Evolutionary conservation across 352 stramenopile species (phyloP), one percentile per base, ranked within the genome.

Genomic region (Globisporangium polare): DNA sequence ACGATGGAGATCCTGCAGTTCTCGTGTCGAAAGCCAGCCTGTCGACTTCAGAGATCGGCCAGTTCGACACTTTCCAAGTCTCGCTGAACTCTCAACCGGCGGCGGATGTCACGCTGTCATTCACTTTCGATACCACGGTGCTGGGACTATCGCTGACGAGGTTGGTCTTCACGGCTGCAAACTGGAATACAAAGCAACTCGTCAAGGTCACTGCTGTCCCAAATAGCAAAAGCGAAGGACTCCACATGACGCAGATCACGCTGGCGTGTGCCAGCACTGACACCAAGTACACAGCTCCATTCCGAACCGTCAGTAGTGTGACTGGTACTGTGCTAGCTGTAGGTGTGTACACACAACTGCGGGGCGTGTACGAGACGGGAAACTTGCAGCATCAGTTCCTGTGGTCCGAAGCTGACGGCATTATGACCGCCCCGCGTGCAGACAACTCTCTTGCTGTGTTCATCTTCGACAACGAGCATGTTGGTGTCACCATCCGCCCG

Each of bases 41-140:
- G 17, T 89, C 80, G 0, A 54, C 82, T 3, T 90, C 82, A 15
- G 80, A 92, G 63, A 86, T 92, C 33, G 80, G 82, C 2, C 80
- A 89, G 58, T 47, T 51, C 5, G 82, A 92, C 62, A 64, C 22
- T 9, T 78, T 89, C 62, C 65, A 64, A 17, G 63, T 89, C 10
- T 62, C 58, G 27, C 49, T 92, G n/a, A 92, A 92, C 53, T 68
- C 80, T 0, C 57, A 64, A 8, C 82, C 82, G 17, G 67, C 66
- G 7, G 68, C 66, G 4, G 63, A 75, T 13, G 80, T 90, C 31
- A 74, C 53, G 7, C 53, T 92, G 33, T 27, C 41, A 0, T 41
- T 86, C 9, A 18, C 55, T 61, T 62, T 52, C 33, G 42, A 57
- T 29, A 13, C 50, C 24, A 12, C 24, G 60, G 2, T 74, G 22